Evolutionary conservation across 1,284 basidiomycete species (phyloP).

Genomic region (Mycena citricolor): DNA sequence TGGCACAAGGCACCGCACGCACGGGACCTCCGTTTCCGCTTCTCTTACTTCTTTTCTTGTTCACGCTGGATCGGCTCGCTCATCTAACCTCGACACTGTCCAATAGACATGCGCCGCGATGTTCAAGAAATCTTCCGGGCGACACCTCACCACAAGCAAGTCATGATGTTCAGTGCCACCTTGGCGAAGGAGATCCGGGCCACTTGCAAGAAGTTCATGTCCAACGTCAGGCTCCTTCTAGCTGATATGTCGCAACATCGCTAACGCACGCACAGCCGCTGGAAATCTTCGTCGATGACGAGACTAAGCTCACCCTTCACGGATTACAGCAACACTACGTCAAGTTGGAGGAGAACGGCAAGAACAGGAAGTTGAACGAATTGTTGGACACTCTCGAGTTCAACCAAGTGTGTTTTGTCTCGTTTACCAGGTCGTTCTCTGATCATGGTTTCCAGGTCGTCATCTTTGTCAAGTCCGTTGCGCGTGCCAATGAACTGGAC

Average conservation of each 20-base stretch:
- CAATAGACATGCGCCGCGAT: slow-evolving; percentile 99
- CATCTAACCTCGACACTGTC: slow-evolving; percentile 69
- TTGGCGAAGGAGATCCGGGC: slow-evolving; percentile 95
- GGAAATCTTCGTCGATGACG: slow-evolving; percentile 99
- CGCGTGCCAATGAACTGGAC: slow-evolving; percentile 95
- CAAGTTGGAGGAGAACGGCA: slow-evolving; percentile 90
- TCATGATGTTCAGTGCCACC: slow-evolving; percentile 99
- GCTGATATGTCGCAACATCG: slow-evolving; percentile 7
- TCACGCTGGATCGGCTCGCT: slow-evolving; percentile 45
- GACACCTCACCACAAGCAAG: slow-evolving; percentile 99
- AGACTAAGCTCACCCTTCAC: slow-evolving; percentile 98
- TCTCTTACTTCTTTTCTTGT: slow-evolving; percentile 46
- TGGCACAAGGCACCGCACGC: slow-evolving; percentile 26
- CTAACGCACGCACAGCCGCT: slow-evolving; percentile 67
- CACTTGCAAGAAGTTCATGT: slow-evolving; percentile 99
- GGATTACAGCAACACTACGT: slow-evolving; percentile 99
- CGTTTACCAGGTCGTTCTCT: not conserved
- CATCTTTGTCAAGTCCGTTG: slow-evolving; percentile 98
- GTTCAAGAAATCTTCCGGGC: slow-evolving; percentile 99
- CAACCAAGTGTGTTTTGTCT: slow-evolving; percentile 73
- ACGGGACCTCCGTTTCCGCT: slow-evolving; percentile 25
- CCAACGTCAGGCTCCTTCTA: slow-evolving; percentile 69
- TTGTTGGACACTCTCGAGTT: slow-evolving; percentile 96
- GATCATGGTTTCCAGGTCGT: slow-evolving; percentile 70
- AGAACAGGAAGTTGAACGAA: slow-evolving; percentile 98